Conservation (phyloP, 2,329 filamentous ascomycete genomes). For the Grosmannia serpens region DNA sequence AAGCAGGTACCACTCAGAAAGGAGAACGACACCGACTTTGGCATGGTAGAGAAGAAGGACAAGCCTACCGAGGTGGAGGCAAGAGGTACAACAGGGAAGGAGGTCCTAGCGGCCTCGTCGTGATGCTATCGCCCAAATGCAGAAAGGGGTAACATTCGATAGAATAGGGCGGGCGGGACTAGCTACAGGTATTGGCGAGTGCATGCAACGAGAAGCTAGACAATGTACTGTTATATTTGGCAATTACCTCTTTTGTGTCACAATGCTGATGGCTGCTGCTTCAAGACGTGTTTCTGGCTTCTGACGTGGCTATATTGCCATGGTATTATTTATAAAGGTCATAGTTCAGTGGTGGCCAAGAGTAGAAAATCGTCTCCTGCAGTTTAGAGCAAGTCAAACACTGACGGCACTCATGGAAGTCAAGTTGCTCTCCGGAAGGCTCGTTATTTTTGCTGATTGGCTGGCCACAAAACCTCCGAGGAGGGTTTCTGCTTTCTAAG, state of each 20-base stretch:
- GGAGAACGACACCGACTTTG: slow-evolving; percentile 2
- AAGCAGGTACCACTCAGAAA: neutral
- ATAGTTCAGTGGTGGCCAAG: too few relatives aligned
- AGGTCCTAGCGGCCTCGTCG: neutral
- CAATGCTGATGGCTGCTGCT: neutral
- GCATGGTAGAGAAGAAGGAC: neutral
- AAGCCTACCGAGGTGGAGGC: neutral
- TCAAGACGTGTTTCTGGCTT: too few relatives aligned
- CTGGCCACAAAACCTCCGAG: neutral
- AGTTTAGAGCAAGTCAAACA: too few relatives aligned
- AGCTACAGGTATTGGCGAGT: too few relatives aligned
- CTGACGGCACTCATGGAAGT: too few relatives aligned
- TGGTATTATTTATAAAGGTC: too few relatives aligned
- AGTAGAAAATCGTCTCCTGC: too few relatives aligned
- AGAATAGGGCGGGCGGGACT: too few relatives aligned
- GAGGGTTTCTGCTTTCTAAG: neutral
- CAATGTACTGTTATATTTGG: neutral
- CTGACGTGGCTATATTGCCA: too few relatives aligned
- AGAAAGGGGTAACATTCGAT: too few relatives aligned
- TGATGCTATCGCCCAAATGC: too few relatives aligned
- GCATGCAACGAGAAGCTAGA: neutral
- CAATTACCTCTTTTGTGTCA: neutral
- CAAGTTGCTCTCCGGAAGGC: too few relatives aligned
- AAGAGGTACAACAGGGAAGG: neutral
- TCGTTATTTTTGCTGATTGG: neutral